Percentiles rank a stretch among this genome's conserved stretches.
These are phyloP conservation scores for Tricholoma bakamatsutake DNA, from an alignment of 768 basidiomycete genomes.

Conservation along the genomic window DNA sequence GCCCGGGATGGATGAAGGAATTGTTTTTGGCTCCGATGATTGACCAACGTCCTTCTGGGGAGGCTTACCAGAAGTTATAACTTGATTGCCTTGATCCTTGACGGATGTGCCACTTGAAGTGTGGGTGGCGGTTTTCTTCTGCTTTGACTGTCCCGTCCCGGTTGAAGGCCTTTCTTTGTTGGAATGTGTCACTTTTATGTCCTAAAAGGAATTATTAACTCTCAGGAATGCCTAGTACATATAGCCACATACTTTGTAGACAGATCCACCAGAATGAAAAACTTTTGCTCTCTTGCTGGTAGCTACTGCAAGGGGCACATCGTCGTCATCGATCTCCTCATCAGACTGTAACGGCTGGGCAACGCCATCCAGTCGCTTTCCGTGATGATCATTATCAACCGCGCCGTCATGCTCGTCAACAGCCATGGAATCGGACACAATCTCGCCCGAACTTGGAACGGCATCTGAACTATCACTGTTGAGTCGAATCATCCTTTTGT, in stretches of 20 bases:
- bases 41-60: not conserved
- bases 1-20: not conserved
- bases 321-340: constrained; percentile 27
- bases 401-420: constrained; percentile 17
- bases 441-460: constrained; percentile 11
- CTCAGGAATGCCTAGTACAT: not conserved
- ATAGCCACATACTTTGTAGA: constrained; percentile 2
- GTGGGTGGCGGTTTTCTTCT: not conserved
- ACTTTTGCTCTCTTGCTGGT: constrained; percentile 18
- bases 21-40: not conserved
- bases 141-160: not conserved
- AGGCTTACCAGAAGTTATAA: not conserved
- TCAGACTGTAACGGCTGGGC: constrained; percentile 4
- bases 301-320: constrained; percentile 37
- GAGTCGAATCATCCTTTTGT: not conserved
- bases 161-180: not conserved
- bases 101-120: not conserved
- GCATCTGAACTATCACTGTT: constrained; percentile 3
- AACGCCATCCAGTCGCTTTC: not conserved
- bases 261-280: not conserved
- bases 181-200: not conserved
- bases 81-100: not conserved
- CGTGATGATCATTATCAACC: not conserved
- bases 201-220: not conserved
- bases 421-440: constrained; percentile 22